Conservation (phyloP, 805 yeast genomes). For the Candida fluviatilis region DNA sequence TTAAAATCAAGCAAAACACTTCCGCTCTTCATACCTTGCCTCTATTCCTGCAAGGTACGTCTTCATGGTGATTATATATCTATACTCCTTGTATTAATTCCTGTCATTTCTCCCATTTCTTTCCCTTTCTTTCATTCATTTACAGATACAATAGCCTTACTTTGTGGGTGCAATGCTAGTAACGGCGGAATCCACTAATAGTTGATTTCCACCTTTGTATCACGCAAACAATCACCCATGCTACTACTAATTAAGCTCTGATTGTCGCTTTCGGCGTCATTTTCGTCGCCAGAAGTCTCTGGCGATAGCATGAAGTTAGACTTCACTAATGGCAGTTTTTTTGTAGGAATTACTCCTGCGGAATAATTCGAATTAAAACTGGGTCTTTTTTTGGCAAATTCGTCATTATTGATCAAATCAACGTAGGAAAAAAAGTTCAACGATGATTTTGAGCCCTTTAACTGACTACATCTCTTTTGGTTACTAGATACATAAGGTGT, state of each 20-base stretch:
- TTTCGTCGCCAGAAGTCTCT: conserved; percentile 24
- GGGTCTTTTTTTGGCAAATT: conserved; percentile 58
- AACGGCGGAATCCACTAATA: not conserved
- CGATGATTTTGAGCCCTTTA: conserved; percentile 24
- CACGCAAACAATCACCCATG: conserved; percentile 38
- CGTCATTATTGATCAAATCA: conserved; percentile 70
- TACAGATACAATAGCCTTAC: no score
- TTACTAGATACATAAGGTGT: conserved; percentile 5
- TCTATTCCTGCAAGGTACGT: no score
- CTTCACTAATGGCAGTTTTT: conserved; percentile 7
- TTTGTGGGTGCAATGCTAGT: not conserved
- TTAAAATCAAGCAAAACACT: not conserved
- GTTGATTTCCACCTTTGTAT: conserved; percentile 34
- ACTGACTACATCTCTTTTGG: not conserved
- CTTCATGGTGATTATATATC: no score
- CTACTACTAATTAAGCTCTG: conserved; percentile 36
- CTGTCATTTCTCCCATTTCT: no score
- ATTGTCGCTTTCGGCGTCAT: conserved; percentile 19
- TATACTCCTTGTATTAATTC: no score
- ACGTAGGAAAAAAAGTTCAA: conserved; percentile 71
- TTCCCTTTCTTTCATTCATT: no score
- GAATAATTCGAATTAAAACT: conserved; percentile 38
- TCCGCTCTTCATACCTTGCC: no score
- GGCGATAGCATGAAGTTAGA: conserved; percentile 23
- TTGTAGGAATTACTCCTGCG: conserved; percentile 30